A percentile compares a stretch with the other conserved stretches of the same genome.
These are phyloP conservation scores for Chaetomiaceae sp. DNA, from an alignment of 2,329 filamentous ascomycete species.

Conservation along the genomic window DNA sequence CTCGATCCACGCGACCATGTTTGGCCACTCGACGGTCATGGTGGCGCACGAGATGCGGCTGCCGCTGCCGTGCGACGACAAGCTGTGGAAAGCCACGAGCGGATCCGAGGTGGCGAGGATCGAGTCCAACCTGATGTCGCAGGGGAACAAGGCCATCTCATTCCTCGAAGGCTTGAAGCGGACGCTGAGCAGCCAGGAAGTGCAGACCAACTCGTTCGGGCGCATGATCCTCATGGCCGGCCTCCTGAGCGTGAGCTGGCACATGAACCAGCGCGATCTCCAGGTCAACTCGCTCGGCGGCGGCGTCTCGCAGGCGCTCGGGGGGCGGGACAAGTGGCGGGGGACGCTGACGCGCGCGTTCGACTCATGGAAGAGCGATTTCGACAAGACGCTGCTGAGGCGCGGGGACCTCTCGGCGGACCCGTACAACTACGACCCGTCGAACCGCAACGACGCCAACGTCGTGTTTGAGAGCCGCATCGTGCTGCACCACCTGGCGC, in stretches of 20 bases:
- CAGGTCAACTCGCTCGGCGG: conserved; percentile 79
- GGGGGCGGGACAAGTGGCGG: conserved; percentile 88
- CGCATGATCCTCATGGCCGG: conserved; percentile 92
- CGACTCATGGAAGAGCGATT: conserved; percentile 89
- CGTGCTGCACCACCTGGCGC: conserved; percentile 86
- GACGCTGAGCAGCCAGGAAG: conserved; percentile 77
- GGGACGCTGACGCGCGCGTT: conserved; percentile 80
- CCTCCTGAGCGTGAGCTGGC: conserved; percentile 88
- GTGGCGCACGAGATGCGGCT: conserved; percentile 92
- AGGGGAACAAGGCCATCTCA: conserved; percentile 76
- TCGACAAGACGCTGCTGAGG: conserved; percentile 69
- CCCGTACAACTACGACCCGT: conserved; percentile 51
- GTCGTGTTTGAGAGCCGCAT: conserved; percentile 80
- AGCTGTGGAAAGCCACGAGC: conserved; percentile 85
- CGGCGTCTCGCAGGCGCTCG: conserved; percentile 70
- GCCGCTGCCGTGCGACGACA: conserved; percentile 86
- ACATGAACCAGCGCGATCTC: conserved; percentile 93
- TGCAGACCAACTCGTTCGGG: conserved; percentile 89
- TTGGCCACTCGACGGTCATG: conserved; percentile 95
- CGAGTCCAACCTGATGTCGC: conserved; percentile 72
- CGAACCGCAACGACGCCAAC: conserved; percentile 58
- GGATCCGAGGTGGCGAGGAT: conserved; percentile 80
- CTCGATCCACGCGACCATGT: conserved; percentile 95
- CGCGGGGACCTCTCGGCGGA: conserved; percentile 49
- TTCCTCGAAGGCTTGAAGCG: conserved; percentile 90